Evolutionary conservation across 108 stramenopile species (phyloP), one percentile per base, ranked within the genome.

Genomic region (Nitzschia sp.): DNA sequence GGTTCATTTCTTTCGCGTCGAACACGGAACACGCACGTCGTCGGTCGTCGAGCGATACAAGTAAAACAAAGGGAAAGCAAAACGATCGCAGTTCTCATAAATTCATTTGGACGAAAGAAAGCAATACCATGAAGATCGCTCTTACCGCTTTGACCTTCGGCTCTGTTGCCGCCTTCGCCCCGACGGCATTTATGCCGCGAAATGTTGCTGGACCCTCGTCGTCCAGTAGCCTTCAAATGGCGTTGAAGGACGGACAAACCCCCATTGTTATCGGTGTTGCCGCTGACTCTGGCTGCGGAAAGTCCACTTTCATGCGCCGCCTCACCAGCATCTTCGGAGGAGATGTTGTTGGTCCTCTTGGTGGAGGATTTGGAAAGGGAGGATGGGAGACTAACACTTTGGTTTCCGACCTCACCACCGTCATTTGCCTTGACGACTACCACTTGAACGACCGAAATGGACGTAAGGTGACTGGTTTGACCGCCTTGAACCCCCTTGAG

Each of bases 381-480:
- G 94, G 96, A 66, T 98, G 97, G 97, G 97, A 98, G 71, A 98
- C 97, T 45, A 98, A 98, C 90, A 96, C 97, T 46, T 93, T 98
- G 67, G 97, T 98, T 1, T 95, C 94, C 31, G 96, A 96, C 85
- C 80, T 90, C 50, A 96, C 97, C 71, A 98, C 97, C 38, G 97
- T 98, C 61, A 95, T 98, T 77, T 98, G 97, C 82, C 86, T 98
- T 59, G 97, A 98, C 81, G 97, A 98, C 77, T 98, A 96, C 90
- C 97, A 98, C 79, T 78, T 93, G 19, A 98, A 98, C 88, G 97
- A 98, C 82, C 90, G 97, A 54, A 73, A 81, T 9, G 97, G 97
- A 53, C 94, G 97, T 59, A 98, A 98, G 82, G 91, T 92, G 45
- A 87, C 96, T 53, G 90, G 89, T 23, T 83, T 86, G 38, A 98